Conservation (phyloP, 331 rosid genomes). For the Pyrus hybrid region DNA sequence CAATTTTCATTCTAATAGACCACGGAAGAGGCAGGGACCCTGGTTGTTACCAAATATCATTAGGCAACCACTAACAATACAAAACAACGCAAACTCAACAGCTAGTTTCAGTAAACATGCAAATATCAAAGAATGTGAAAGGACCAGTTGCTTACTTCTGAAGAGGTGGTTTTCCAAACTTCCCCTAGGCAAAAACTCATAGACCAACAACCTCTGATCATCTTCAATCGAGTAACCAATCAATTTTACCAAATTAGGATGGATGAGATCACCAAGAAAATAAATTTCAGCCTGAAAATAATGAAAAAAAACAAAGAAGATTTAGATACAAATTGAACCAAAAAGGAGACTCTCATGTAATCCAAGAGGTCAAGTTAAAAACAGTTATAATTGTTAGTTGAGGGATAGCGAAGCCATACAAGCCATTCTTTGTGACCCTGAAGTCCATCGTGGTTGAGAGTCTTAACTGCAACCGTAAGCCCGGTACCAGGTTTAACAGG, state of each 20-base stretch:
- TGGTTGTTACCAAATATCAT: constrained; percentile 38
- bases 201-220: constrained; percentile 73
- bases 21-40: constrained; percentile 99
- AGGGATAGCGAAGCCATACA: constrained; percentile 40
- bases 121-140: constrained; percentile 18
- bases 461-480: constrained; percentile 85
- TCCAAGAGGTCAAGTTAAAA: neutral
- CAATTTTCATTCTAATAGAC: constrained; percentile 88
- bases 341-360: neutral
- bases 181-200: constrained; percentile 87
- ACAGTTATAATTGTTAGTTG: neutral
- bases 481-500: constrained; percentile 93
- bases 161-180: constrained; percentile 94
- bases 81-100: neutral
- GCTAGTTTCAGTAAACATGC: neutral
- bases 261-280: constrained; percentile 75
- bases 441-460: constrained; percentile 86
- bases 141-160: constrained; percentile 50
- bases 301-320: neutral
- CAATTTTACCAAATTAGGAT: constrained; percentile 72
- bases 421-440: constrained; percentile 99
- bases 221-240: constrained; percentile 82
- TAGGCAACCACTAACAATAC: constrained; percentile 10
- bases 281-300: constrained; percentile 57
- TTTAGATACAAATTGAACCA: constrained; percentile 10